phyloP scores from a whole-genome alignment of 257 asterid species.

The Vinca minor region DNA sequence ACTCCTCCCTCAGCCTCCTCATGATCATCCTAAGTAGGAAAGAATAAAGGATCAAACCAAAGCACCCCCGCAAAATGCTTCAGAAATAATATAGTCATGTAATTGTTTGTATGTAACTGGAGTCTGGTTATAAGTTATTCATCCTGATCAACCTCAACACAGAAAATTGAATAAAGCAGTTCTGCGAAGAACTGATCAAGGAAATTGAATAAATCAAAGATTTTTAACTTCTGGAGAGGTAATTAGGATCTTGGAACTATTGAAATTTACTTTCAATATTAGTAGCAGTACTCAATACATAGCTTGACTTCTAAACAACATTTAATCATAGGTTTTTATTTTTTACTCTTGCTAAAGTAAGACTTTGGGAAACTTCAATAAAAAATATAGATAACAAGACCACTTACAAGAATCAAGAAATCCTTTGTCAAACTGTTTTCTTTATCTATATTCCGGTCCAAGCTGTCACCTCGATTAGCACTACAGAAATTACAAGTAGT shows the following conservation, averaged over 20 bases:
- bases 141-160: background rate
- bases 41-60: conserved; percentile 9
- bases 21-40: conserved; percentile 51
- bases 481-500: conserved; percentile 41
- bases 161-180: background rate
- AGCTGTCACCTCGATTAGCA: conserved; percentile 88
- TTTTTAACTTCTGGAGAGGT: background rate
- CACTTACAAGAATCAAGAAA: conserved; percentile 78
- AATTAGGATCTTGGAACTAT: background rate
- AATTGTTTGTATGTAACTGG: background rate
- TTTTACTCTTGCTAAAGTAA: background rate
- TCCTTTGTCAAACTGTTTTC: conserved; percentile 60
- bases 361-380: background rate
- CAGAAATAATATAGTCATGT: background rate
- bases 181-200: too few species aligned
- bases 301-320: background rate
- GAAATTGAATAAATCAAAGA: background rate
- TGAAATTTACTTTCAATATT: background rate
- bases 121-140: background rate
- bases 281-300: background rate
- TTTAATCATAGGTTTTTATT: background rate
- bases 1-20: conserved; percentile 92
- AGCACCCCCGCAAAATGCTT: background rate
- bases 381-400: background rate
- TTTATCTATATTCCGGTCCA: conserved; percentile 79